Conservation (phyloP, 331 rosid genomes). For the Malus hybrid region DNA sequence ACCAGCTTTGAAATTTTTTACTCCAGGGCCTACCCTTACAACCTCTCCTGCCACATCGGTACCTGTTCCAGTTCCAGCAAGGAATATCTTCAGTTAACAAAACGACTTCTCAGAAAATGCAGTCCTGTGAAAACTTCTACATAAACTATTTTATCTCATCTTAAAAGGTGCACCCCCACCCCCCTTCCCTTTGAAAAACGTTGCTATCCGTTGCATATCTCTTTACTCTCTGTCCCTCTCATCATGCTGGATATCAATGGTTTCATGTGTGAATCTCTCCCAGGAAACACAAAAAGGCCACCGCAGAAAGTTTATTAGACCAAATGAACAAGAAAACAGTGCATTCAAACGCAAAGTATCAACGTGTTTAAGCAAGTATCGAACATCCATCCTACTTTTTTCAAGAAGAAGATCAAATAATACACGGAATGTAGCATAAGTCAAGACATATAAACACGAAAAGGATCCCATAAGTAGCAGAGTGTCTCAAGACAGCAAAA, state of each 20-base stretch:
- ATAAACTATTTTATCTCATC: no score
- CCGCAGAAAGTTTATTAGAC: neutral
- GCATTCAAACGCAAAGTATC: neutral
- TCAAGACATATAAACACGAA: no score
- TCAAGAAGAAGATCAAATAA: neutral
- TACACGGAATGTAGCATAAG: neutral
- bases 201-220: no score
- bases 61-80: conserved; percentile 19
- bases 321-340: neutral
- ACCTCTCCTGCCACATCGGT: conserved; percentile 72
- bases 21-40: conserved; percentile 51
- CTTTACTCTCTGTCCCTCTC: no score
- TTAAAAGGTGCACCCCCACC: no score
- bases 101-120: no score
- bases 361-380: neutral
- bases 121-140: no score
- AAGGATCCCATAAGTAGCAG: no score
- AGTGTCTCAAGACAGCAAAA: neutral
- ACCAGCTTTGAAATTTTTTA: conserved; percentile 46
- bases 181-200: no score
- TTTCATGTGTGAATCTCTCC: neutral
- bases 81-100: no score
- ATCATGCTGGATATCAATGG: no score
- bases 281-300: neutral
- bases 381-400: neutral